Base-by-base conservation (phyloP, 169 alveolate species). In the Cryptosporidium felis region DNA sequence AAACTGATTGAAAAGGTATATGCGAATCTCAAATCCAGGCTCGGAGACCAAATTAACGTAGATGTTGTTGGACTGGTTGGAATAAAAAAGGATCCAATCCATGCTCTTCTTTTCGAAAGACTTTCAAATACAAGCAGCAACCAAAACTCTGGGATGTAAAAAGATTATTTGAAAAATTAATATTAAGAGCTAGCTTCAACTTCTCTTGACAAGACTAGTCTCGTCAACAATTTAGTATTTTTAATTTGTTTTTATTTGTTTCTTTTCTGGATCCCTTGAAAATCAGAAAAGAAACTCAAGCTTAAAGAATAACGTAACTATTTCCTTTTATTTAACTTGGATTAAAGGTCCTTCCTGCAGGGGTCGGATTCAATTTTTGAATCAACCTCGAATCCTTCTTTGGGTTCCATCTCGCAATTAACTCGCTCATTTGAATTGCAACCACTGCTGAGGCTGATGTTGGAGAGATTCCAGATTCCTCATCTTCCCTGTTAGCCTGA, bases 341-440 rank as follows among this genome's bases (percentile, higher is more conserved):
- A 16, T 42, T 5, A 16, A 47, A 4, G n/a, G 45, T 21, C 9
- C 40, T 65, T 44, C 36, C 61, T 4, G 1, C 32, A 65, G 46
- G 45, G 18, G 14, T 65, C 14, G 61, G 38, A 47, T 65, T 65
- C 12, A 36, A n/a, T 34, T 65, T 65, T 32, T 65, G 81, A 46
- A 65, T 65, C 8, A 74, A 41, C 21, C 85, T 49, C 12, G 85
- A 74, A 38, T 74, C 85, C 16, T 56, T 49, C 28, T 49, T 74
- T 32, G 85, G 85, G 41, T 74, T 74, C 85, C 85, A 74, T 74
- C 85, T 74, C 36, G 85, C 85, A 21, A 74, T 32, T 36, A 74
- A 36, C 23, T 74, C 85, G n/a, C 85, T 56, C 85, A 74, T 74
- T 34, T 74, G 85, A 23, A 74, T 49, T 26, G 85, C 85, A 74